Evolutionary conservation across 257 asterid species (phyloP), one percentile per base, ranked within the genome.

Genomic region (Ilex aquifolium): DNA sequence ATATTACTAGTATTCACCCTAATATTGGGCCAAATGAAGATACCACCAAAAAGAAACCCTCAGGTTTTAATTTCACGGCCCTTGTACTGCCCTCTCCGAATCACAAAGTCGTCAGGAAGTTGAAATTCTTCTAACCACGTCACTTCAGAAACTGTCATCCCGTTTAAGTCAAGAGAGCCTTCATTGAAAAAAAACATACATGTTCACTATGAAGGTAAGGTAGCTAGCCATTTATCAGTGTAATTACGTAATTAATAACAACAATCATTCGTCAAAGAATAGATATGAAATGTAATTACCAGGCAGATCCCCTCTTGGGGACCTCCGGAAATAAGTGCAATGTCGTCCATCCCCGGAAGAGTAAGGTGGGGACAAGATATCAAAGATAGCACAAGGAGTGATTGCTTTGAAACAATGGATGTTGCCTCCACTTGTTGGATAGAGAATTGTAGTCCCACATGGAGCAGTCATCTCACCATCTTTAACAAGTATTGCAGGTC

Each of bases 331-430:
- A 68, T 93, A 93, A 65, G 95, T 82, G 84, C 99, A 93, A 63
- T 93, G 97, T 0, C 99, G 84, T 42, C 97, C 99, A 46, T 84
- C 95, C 64, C 82, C 96, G 29, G 96, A 75, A 62, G 87, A 82
- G 82, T 93, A 93, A 29, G 99, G 99, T 46, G 99, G 99, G 67
- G 88, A 90, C 62, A 93, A 96, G 75, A 93, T 93, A 76, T 93
- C 99, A 51, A 93, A 87, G 70, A 93, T 77, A 42, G 99, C 99
- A 54, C 99, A 93, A 29, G 97, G 99, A 62, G 89, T 84, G 57
- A 85, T 74, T 17, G 99, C 99, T 79, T 77, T 84, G 82, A 93
- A 93, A 82, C 84, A 84, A 66, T 93, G 99, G 77, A 93, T 85
- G 72, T 93, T 90, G 60, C 99, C 99, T 64, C 97, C 99, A 57